These are phyloP conservation scores for Aspergillus texensis DNA, from an alignment of 2,329 filamentous ascomycete species.

Conservation along the genomic window DNA sequence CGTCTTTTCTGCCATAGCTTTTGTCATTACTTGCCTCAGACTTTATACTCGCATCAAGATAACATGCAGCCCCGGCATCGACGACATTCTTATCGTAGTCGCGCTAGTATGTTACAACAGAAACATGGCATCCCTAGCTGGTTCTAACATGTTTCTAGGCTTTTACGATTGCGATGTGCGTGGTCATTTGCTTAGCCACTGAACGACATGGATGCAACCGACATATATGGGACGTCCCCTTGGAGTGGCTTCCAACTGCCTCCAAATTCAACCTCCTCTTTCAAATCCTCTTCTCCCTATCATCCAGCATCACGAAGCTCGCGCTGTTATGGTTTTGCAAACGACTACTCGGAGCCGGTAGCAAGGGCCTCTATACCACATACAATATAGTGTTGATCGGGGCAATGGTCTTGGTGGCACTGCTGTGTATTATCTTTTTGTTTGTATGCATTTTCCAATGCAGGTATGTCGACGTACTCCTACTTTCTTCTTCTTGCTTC, in stretches of 20 bases:
- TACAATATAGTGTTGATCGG: constrained; percentile 28
- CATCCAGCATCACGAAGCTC: constrained; percentile 40
- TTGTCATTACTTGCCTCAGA: constrained; percentile 46
- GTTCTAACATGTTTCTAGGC: constrained; percentile 21
- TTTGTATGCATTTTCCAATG: constrained; percentile 44
- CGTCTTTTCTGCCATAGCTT: constrained; percentile 42
- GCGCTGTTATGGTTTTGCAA: constrained; percentile 43
- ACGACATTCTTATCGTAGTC: constrained; percentile 51
- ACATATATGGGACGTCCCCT: constrained; percentile 46
- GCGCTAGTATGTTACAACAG: constrained; percentile 38
- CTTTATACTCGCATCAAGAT: constrained; percentile 51
- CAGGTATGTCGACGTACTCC: constrained; percentile 28
- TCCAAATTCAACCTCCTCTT: constrained; percentile 41
- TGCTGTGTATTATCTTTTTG: constrained; percentile 34
- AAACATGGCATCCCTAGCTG: neutral
- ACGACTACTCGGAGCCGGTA: constrained; percentile 32
- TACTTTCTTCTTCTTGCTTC: neutral
- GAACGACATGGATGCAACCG: constrained; percentile 41
- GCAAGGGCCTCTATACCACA: constrained; percentile 28
- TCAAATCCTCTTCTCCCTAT: constrained; percentile 41
- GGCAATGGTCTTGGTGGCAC: constrained; percentile 35
- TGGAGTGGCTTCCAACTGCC: constrained; percentile 29
- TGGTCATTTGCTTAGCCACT: constrained; percentile 36
- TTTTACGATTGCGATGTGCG: constrained; percentile 41
- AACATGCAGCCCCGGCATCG: constrained; percentile 50